Percentiles rank a stretch among this genome's conserved stretches.
Conservation (phyloP, 2,329 filamentous ascomycete species). For the Fusarium longipes region DNA sequence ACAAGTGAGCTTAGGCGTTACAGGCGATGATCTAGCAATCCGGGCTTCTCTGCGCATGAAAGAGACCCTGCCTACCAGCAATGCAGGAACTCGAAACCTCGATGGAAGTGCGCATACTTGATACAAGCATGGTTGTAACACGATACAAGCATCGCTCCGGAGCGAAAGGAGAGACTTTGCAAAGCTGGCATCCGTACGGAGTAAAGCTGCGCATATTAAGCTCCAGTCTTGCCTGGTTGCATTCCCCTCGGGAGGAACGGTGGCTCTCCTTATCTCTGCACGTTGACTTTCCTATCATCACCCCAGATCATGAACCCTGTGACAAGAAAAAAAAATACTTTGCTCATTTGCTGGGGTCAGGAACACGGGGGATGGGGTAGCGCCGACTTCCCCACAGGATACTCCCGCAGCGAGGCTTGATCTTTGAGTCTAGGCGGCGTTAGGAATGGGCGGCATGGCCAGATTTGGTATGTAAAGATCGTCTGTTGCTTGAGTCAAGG, state of each 20-base stretch:
- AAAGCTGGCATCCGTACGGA: too few species aligned
- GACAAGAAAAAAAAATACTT: slow-evolving; percentile 39
- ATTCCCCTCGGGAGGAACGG: slow-evolving; percentile 9
- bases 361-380: slow-evolving; percentile 45
- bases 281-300: slow-evolving; percentile 35
- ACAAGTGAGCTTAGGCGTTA: slow-evolving; percentile 7
- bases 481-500: slow-evolving; percentile 34
- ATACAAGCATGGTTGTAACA: slow-evolving; percentile 27
- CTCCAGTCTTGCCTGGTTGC: slow-evolving; percentile 8
- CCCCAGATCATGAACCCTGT: slow-evolving; percentile 42
- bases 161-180: not conserved
- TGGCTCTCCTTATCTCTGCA: slow-evolving; percentile 38
- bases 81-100: slow-evolving; percentile 16
- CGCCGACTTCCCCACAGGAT: slow-evolving; percentile 45
- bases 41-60: not conserved
- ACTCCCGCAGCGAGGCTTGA: slow-evolving; percentile 24
- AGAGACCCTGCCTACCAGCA: slow-evolving; percentile 2
- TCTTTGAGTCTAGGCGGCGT: slow-evolving; percentile 7
- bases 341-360: slow-evolving; percentile 31
- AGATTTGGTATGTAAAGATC: slow-evolving; percentile 22
- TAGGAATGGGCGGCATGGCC: slow-evolving; percentile 16
- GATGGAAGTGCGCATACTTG: slow-evolving; percentile 25
- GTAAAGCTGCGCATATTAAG: not conserved
- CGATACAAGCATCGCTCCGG: slow-evolving; percentile 15
- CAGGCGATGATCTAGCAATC: not conserved